phyloP scores from a whole-genome alignment of 73 alveolate genomes.

The Paramecium pentaurelia region DNA sequence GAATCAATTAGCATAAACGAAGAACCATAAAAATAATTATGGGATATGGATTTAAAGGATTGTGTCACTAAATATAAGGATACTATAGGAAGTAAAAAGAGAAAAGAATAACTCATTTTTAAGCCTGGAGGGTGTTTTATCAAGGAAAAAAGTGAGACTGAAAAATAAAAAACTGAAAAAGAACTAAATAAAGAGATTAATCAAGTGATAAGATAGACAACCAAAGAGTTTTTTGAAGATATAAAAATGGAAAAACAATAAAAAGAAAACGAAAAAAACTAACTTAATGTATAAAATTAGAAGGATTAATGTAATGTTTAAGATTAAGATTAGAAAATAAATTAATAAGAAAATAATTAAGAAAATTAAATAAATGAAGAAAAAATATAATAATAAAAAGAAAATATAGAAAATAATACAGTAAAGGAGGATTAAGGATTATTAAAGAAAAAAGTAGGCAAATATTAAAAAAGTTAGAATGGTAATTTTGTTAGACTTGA shows the following conservation, averaged over 20 bases:
- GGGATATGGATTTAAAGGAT: neutral
- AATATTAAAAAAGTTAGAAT: neutral
- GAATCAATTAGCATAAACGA: neutral
- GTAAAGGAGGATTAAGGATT: neutral
- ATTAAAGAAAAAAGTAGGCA: neutral
- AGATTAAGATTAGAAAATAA: neutral
- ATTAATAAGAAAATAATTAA: neutral
- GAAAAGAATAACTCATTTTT: neutral
- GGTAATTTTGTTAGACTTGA: slow-evolving; percentile 31
- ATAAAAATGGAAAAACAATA: neutral
- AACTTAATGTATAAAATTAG: neutral
- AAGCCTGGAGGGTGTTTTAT: neutral
- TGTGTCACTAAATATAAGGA: neutral
- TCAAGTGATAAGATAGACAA: neutral
- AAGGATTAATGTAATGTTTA: neutral
- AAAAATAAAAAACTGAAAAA: neutral
- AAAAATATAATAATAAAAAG: neutral
- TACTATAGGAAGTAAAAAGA: neutral
- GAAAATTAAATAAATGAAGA: neutral
- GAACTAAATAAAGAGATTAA: neutral
- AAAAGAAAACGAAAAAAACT: neutral
- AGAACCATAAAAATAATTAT: neutral
- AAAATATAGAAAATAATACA: neutral
- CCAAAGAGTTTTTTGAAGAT: neutral
- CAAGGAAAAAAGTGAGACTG: neutral